Percentiles rank a stretch among this genome's conserved stretches.
These are phyloP conservation scores for Coemansia sp. DNA, from an alignment of 192 early-diverging fungal genomes.

Conservation along the genomic window DNA sequence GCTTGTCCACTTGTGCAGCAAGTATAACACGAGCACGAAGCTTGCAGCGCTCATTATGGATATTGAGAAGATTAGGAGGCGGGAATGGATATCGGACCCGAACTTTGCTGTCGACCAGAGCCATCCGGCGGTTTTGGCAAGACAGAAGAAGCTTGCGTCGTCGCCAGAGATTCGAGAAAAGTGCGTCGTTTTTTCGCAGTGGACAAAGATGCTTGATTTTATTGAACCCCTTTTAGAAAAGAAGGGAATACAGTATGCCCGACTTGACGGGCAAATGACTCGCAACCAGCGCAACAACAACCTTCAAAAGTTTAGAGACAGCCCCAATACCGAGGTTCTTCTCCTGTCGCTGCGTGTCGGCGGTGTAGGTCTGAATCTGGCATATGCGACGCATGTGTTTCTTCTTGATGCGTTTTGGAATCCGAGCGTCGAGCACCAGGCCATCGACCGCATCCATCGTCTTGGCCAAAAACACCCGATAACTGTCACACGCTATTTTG, in stretches of 20 bases:
- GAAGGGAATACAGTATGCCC: conserved; percentile 61
- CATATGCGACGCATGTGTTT: conserved; percentile 69
- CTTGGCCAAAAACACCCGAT: conserved; percentile 71
- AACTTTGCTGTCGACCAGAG: conserved; percentile 41
- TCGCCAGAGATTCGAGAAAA: conserved; percentile 58
- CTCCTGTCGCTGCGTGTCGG: conserved; percentile 71
- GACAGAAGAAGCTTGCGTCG: conserved; percentile 21
- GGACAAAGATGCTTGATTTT: conserved; percentile 80
- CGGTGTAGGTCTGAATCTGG: conserved; percentile 74
- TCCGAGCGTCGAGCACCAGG: conserved; percentile 74
- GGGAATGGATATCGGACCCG: conserved; percentile 33
- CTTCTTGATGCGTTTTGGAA: conserved; percentile 83
- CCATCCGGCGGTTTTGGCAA: conserved; percentile 31
- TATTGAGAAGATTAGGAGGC: conserved; percentile 37
- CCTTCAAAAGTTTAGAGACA: conserved; percentile 63
- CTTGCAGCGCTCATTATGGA: conserved; percentile 25
- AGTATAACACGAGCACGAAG: conserved; percentile 49
- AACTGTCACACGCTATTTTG: conserved; percentile 66
- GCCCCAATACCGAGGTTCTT: conserved; percentile 61
- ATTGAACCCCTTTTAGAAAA: conserved; percentile 59
- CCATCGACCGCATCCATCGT: conserved; percentile 80
- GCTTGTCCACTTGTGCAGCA: conserved; percentile 35
- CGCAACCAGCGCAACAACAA: conserved; percentile 63
- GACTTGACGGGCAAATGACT: conserved; percentile 80
- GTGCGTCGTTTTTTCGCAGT: conserved; percentile 94